Conservation (phyloP, 345 rosid genomes). For the Citrus maxima region DNA sequence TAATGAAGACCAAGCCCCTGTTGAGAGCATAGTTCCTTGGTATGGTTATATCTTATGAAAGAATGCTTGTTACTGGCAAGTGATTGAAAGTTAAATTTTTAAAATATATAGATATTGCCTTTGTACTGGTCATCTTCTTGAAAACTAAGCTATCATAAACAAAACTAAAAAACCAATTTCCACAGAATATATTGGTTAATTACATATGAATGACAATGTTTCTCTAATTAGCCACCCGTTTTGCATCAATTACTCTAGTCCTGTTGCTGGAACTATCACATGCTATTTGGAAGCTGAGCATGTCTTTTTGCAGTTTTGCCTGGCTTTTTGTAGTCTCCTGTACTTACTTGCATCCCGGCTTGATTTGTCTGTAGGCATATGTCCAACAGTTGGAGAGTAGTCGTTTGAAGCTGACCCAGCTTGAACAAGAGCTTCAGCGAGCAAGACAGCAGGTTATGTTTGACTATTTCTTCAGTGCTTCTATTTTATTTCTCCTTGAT, state of each 20-base stretch:
- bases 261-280: not conserved
- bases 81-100: not conserved
- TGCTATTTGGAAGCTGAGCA: not conserved
- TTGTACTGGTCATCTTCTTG: not conserved
- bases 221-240: not conserved
- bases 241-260: not conserved
- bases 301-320: not conserved
- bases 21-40: not conserved
- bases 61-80: not conserved
- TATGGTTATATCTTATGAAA: not conserved
- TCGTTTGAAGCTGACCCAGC: constrained; percentile 89
- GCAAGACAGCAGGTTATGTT: constrained; percentile 90
- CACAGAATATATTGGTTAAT: too few relatives aligned
- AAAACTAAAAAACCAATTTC: not conserved
- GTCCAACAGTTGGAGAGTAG: constrained; percentile 99
- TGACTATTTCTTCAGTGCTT: constrained; percentile 12
- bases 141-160: not conserved
- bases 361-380: constrained; percentile 59
- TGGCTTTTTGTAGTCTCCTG: not conserved
- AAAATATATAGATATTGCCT: not conserved
- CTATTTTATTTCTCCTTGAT: not conserved
- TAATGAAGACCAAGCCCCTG: not conserved
- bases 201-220: too few relatives aligned
- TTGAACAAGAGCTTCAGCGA: constrained; percentile 98
- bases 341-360: constrained; percentile 5